Percentiles rank a stretch among this genome's conserved stretches.
These are phyloP conservation scores for Cephaloascus fragrans DNA, from an alignment of 805 yeast species.

Conservation along the genomic window DNA sequence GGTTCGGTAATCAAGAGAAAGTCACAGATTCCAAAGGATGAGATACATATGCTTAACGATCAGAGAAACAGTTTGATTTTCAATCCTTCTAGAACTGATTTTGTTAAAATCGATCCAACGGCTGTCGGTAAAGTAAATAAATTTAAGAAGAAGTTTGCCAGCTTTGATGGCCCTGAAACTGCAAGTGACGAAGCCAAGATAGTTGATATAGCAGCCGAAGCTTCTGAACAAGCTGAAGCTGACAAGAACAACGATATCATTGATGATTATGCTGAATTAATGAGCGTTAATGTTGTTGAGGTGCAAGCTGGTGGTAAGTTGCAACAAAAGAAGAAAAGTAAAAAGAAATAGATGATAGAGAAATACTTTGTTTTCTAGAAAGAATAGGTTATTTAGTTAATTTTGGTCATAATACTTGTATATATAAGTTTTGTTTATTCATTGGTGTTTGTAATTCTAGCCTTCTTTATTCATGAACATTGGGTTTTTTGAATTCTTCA, in stretches of 20 bases:
- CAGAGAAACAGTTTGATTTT: slow-evolving; percentile 81
- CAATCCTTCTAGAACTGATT: slow-evolving; percentile 81
- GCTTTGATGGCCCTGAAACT: slow-evolving; percentile 19
- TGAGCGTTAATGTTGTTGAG: slow-evolving; percentile 48
- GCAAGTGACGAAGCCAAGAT: slow-evolving; percentile 4
- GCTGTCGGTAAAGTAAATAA: slow-evolving; percentile 74
- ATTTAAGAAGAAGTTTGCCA: slow-evolving; percentile 59
- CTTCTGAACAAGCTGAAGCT: slow-evolving; percentile 13
- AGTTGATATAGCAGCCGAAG: slow-evolving; percentile 2
- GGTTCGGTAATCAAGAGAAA: slow-evolving; percentile 83
- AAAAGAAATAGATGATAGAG: slow-evolving; percentile 23
- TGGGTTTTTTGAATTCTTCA: too few species aligned
- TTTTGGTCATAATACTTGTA: too few species aligned
- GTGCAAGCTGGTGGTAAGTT: slow-evolving; percentile 49
- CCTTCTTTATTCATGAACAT: too few species aligned
- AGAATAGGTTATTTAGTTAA: too few species aligned
- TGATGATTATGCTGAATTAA: slow-evolving; percentile 48
- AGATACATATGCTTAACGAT: slow-evolving; percentile 77
- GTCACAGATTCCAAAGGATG: slow-evolving; percentile 82
- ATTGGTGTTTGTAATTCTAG: too few species aligned
- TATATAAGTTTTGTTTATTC: too few species aligned
- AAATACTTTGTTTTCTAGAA: too few species aligned
- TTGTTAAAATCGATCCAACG: slow-evolving; percentile 66
- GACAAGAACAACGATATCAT: slow-evolving; percentile 4
- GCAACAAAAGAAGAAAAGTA: slow-evolving; percentile 34